A percentile compares a stretch with the other conserved stretches of the same genome.
Conservation (phyloP, 2,329 filamentous ascomycete species). For the Fusarium solani-melongenae region DNA sequence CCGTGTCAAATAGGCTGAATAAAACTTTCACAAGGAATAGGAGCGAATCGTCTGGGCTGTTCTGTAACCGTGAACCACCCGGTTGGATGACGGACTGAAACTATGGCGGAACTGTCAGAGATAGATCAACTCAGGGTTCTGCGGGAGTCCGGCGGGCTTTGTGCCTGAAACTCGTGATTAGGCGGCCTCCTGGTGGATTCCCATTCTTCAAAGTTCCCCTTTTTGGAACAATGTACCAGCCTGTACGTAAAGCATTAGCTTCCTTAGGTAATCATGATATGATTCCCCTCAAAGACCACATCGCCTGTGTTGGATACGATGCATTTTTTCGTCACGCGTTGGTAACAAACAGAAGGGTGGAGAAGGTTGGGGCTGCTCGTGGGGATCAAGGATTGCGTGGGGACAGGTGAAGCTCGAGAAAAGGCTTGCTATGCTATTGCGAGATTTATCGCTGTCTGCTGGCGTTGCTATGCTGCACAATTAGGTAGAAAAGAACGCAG, state of each 20-base stretch:
- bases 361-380: constrained; percentile 25
- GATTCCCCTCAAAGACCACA: constrained; percentile 11
- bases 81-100: not conserved
- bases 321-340: constrained; percentile 32
- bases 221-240: constrained; percentile 1
- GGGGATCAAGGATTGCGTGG: constrained; percentile 30
- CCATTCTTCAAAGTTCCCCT: not conserved
- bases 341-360: constrained; percentile 22
- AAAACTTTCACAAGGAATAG: not conserved
- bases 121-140: constrained; percentile 7
- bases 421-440: constrained; percentile 4
- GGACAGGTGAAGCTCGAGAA: constrained; percentile 5
- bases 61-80: not conserved
- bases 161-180: constrained; percentile 10
- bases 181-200: not conserved
- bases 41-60: not conserved
- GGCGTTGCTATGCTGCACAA: not conserved
- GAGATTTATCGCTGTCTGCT: constrained; percentile 12
- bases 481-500: not conserved
- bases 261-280: constrained; percentile 27
- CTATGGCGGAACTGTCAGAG: not conserved
- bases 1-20: not conserved
- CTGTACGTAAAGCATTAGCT: not conserved
- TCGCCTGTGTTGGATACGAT: constrained; percentile 13
- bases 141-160: not conserved